Conservation (phyloP, 2,329 filamentous ascomycete genomes). For the Beauveria australis region DNA sequence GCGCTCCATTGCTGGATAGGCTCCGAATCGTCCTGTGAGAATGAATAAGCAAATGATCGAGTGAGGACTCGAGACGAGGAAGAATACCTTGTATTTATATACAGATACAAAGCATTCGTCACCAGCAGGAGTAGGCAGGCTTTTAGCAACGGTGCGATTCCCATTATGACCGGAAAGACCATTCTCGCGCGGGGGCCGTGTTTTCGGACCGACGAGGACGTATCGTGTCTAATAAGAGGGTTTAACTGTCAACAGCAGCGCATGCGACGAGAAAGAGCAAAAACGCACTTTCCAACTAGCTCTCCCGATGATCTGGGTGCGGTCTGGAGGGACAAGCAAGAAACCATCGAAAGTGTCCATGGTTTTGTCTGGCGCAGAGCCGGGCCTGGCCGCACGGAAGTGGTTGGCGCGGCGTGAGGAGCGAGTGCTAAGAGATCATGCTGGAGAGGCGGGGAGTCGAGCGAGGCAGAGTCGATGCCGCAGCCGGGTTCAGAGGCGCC, state of each 20-base stretch:
- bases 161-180: slow-evolving; percentile 24
- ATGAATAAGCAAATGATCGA: slow-evolving; percentile 12
- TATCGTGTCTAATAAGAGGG: slow-evolving; percentile 42
- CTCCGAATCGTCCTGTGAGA: slow-evolving; percentile 42
- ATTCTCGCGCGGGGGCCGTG: slow-evolving; percentile 23
- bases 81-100: slow-evolving; percentile 47
- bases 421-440: slow-evolving; percentile 10
- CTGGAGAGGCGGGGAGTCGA: slow-evolving; percentile 4
- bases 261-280: background rate
- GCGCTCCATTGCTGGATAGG: slow-evolving; percentile 46
- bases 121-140: slow-evolving; percentile 22
- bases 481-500: background rate
- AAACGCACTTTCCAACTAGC: slow-evolving; percentile 43
- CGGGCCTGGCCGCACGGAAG: slow-evolving; percentile 1
- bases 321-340: slow-evolving; percentile 42
- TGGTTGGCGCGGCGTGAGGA: slow-evolving; percentile 7
- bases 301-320: slow-evolving; percentile 41
- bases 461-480: background rate
- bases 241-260: background rate
- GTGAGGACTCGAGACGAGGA: background rate
- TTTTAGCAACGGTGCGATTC: slow-evolving; percentile 29
- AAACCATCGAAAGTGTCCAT: slow-evolving; percentile 37
- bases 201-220: slow-evolving; percentile 42
- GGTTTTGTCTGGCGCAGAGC: slow-evolving; percentile 1
- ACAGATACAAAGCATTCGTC: slow-evolving; percentile 44